Evolutionary conservation across 106 monocot genomes (phyloP).

Genomic region (Dendrobium huoshanense): DNA sequence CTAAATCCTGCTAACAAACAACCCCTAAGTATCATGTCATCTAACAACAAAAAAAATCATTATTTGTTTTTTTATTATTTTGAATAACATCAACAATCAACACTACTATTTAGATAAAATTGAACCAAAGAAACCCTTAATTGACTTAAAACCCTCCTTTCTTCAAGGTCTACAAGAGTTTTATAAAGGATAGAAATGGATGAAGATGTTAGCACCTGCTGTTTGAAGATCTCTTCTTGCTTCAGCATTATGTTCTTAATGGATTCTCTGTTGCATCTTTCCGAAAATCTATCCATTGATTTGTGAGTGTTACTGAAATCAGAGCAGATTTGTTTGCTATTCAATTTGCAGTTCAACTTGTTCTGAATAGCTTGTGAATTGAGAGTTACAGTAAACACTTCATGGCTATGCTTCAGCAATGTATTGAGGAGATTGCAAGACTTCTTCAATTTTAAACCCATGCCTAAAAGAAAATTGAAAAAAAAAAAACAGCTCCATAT

Average conservation of each 20-base stretch:
- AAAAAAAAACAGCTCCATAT: neutral
- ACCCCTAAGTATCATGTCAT: neutral
- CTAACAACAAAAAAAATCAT: neutral
- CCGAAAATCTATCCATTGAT: slow-evolving; percentile 27
- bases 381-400: neutral
- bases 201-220: slow-evolving; percentile 34
- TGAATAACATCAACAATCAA: neutral
- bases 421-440: slow-evolving; percentile 8
- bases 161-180: neutral
- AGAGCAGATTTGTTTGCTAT: neutral
- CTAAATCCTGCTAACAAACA: too few relatives aligned
- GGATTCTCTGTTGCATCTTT: slow-evolving; percentile 24
- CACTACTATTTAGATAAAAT: neutral
- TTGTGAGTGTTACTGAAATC: slow-evolving; percentile 1
- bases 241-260: slow-evolving; percentile 42
- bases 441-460: slow-evolving; percentile 15
- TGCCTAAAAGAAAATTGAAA: slow-evolving; percentile 4
- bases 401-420: neutral
- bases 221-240: slow-evolving; percentile 53
- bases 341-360: neutral
- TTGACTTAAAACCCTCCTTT: too few relatives aligned
- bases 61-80: neutral
- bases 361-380: neutral
- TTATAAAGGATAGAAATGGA: neutral
- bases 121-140: neutral